Evolutionary conservation across 495 filamentous ascomycete genomes (phyloP), one percentile per base, ranked within the genome.

Genomic region (Penicillium fimorum): DNA sequence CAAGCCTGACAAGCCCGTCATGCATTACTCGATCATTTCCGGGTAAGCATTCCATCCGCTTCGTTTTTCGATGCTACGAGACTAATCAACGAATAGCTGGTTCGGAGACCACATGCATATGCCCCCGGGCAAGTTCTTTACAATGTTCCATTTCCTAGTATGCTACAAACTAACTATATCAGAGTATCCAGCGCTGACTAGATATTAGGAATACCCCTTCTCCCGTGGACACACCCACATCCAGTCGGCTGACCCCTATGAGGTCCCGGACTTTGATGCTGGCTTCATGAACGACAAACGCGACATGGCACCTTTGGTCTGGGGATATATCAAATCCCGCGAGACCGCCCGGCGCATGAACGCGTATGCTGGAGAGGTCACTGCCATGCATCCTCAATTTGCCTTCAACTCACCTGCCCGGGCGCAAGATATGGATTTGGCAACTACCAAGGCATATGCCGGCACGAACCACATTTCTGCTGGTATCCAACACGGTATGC

Each of bases 231-330:
- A 69, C 42, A 89, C 81, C 8, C 85, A 91, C 65, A 89, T 93
- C 69, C 77, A 81, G 29, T 87, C 83, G 0, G 69, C 87, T 0
- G 83, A 89, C 52, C 85, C 86, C 11, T 92, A 92, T 63, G 88
- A 85, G 45, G 72, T 74, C 8, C 88, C 88, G 1, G 88, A 92
- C 69, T 92, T 93, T 59, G 89, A 92, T 68, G 83, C 88, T 4
- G 88, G 88, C 24, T 93, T 92, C 73, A 90, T 92, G 87, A 92
- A 88, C 59, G 87, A 92, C 67, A 84, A 89, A 69, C 80, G 88
- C 25, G 89, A 92, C 63, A 90, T 92, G 87, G 85, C 81, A 5
- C 87, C 88, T 10, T 88, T 91, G 86, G 86, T 91, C 5, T 92
- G 89, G 89, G 86, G 83, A 0, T 92, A 94, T 68, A 91, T 91